These are phyloP conservation scores for Platanthera guangdongensis DNA, from an alignment of 106 monocot genomes.

Conservation along the genomic window DNA sequence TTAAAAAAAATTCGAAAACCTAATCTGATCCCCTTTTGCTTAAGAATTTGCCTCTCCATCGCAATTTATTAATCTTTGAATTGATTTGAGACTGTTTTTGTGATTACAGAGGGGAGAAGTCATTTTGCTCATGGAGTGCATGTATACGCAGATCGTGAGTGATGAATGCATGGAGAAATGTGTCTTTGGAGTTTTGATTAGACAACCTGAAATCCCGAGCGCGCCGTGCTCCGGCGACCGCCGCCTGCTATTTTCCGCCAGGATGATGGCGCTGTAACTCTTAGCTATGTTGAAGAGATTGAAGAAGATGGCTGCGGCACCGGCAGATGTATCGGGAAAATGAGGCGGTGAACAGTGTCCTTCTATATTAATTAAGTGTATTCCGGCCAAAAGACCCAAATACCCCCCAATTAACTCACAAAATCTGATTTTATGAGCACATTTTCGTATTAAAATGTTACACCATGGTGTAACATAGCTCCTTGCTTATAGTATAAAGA, in stretches of 20 bases:
- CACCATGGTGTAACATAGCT: no score
- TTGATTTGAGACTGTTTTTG: not conserved
- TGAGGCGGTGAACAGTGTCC: no score
- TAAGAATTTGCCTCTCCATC: not conserved
- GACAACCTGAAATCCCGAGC: slow-evolving; percentile 7
- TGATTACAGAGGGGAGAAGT: slow-evolving; percentile 47
- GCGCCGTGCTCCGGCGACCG: slow-evolving; percentile 17
- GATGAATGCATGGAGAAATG: slow-evolving; percentile 55
- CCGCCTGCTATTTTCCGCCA: slow-evolving; percentile 32
- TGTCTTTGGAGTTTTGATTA: not conserved
- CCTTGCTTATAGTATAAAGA: no score
- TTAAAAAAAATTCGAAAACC: not conserved
- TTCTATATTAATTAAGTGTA: no score
- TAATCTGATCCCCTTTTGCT: not conserved
- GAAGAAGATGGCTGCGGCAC: not conserved
- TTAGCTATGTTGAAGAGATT: not conserved
- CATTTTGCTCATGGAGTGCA: slow-evolving; percentile 60
- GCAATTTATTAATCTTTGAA: not conserved
- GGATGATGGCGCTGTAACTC: slow-evolving; percentile 25
- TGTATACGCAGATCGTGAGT: slow-evolving; percentile 39
- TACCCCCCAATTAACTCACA: no score
- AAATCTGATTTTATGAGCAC: no score
- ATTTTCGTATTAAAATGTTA: no score
- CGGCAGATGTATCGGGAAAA: no score
- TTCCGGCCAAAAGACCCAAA: no score